Evolutionary conservation across 176 grass and related monocot genomes (phyloP).

Genomic region (Areca catechu): DNA sequence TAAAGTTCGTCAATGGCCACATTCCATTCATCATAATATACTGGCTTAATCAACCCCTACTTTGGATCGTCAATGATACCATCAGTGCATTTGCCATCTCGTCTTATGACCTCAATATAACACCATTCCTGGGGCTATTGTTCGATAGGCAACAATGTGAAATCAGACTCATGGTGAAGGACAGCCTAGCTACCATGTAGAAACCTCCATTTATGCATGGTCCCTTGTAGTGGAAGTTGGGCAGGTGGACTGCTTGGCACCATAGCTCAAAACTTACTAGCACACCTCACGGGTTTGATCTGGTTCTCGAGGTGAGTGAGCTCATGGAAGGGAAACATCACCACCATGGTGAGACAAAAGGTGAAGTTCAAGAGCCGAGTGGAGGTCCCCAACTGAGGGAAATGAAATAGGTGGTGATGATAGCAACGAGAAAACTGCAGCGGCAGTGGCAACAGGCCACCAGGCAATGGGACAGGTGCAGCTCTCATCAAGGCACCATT

Average conservation of each 20-base stretch:
- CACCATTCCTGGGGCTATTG: not conserved
- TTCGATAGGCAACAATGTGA: not conserved
- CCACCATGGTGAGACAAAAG: constrained; percentile 6
- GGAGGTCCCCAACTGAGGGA: constrained; percentile 1
- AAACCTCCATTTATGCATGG: constrained; percentile 4
- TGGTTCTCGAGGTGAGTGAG: constrained; percentile 4
- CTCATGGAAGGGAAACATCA: not conserved
- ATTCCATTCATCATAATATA: constrained; percentile 3
- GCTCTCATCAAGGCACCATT: not conserved
- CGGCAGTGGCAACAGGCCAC: not conserved
- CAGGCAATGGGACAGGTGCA: not conserved
- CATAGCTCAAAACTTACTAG: not conserved
- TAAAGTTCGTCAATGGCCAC: not conserved
- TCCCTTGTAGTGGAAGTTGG: not conserved
- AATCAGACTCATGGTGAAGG: not conserved
- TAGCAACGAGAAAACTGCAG: constrained; percentile 3
- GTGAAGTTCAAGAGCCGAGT: constrained; percentile 10
- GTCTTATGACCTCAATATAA: not conserved
- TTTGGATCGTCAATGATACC: not conserved
- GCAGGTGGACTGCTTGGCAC: not conserved
- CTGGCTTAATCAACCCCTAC: constrained; percentile 2
- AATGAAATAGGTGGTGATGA: not conserved
- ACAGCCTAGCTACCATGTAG: not conserved
- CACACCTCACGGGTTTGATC: not conserved
- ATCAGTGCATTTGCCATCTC: not conserved